These are phyloP conservation scores for Zoysia matrella DNA, from an alignment of 202 grass and related monocot species.

Conservation along the genomic window DNA sequence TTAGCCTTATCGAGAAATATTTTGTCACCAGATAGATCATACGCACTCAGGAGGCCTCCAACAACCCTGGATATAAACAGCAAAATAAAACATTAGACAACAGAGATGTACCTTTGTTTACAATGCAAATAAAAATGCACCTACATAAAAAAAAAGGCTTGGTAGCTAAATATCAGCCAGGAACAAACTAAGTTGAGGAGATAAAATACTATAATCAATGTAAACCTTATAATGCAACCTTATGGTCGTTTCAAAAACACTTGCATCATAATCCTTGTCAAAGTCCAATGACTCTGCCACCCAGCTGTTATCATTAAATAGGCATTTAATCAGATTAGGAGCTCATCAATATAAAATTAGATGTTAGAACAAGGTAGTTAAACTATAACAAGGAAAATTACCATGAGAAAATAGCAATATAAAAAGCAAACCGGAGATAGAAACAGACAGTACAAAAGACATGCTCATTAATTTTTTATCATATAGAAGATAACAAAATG, in stretches of 20 bases:
- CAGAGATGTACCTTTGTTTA: slow-evolving; percentile 32
- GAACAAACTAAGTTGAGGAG: slow-evolving; percentile 22
- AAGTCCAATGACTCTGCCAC: slow-evolving; percentile 90
- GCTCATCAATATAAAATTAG: slow-evolving; percentile 23
- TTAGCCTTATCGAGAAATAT: slow-evolving; percentile 95
- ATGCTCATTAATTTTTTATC: slow-evolving; percentile 26
- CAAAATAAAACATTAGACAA: slow-evolving; percentile 41
- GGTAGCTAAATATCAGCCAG: slow-evolving; percentile 36
- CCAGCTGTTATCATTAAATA: slow-evolving; percentile 77
- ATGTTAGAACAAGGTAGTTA: slow-evolving; percentile 43
- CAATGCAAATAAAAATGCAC: slow-evolving; percentile 18
- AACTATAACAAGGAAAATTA: slow-evolving; percentile 30
- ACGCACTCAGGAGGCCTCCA: slow-evolving; percentile 91
- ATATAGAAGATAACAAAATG: slow-evolving; percentile 22
- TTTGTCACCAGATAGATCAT: slow-evolving; percentile 90
- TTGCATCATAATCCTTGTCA: slow-evolving; percentile 95
- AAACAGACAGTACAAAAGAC: slow-evolving; percentile 15
- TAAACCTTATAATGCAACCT: slow-evolving; percentile 99
- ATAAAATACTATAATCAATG: slow-evolving; percentile 57
- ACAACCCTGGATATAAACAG: slow-evolving; percentile 77
- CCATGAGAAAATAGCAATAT: slow-evolving; percentile 6
- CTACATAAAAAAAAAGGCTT: slow-evolving; percentile 22
- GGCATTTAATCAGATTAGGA: slow-evolving; percentile 23
- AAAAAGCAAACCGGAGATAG: slow-evolving; percentile 17
- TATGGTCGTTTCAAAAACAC: slow-evolving; percentile 99